Conservation (phyloP, 129 eudicot genomes). For the Artemisia argyi region DNA sequence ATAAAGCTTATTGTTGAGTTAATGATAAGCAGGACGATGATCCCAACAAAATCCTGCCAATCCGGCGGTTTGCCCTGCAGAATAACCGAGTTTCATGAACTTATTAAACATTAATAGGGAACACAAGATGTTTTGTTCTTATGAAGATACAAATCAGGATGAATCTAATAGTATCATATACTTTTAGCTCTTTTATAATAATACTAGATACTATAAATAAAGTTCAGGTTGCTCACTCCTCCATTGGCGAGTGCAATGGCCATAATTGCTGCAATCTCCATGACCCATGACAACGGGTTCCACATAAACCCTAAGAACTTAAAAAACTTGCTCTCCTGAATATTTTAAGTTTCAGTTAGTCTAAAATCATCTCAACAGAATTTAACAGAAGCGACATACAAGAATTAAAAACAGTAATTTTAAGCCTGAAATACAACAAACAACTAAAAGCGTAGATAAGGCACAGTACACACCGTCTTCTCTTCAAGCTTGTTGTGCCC, state of each 20-base stretch:
- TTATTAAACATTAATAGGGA: background rate
- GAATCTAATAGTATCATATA: background rate
- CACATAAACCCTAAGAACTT: constrained; percentile 89
- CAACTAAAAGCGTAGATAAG: background rate
- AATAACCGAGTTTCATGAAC: constrained; percentile 9
- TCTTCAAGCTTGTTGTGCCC: constrained; percentile 86
- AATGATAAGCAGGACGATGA: constrained; percentile 66
- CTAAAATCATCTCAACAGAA: constrained; percentile 18
- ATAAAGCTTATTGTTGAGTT: constrained; percentile 88
- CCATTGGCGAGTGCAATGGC: constrained; percentile 92
- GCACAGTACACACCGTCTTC: constrained; percentile 43
- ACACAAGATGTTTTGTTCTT: background rate
- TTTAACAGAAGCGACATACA: background rate
- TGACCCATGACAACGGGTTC: constrained; percentile 93
- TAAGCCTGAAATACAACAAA: constrained; percentile 12
- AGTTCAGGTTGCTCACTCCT: constrained; percentile 59
- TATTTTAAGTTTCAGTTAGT: constrained; percentile 7
- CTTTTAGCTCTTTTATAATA: constrained; percentile 12
- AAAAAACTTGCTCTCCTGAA: constrained; percentile 76
- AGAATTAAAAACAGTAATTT: background rate
- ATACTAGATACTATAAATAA: constrained; percentile 17
- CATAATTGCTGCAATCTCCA: constrained; percentile 93
- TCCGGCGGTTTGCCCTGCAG: constrained; percentile 82
- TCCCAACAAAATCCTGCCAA: constrained; percentile 93
- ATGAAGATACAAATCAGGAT: background rate